These are phyloP conservation scores for Blastobotrys elegans DNA, from an alignment of 1,139 yeast species.

Conservation along the genomic window DNA sequence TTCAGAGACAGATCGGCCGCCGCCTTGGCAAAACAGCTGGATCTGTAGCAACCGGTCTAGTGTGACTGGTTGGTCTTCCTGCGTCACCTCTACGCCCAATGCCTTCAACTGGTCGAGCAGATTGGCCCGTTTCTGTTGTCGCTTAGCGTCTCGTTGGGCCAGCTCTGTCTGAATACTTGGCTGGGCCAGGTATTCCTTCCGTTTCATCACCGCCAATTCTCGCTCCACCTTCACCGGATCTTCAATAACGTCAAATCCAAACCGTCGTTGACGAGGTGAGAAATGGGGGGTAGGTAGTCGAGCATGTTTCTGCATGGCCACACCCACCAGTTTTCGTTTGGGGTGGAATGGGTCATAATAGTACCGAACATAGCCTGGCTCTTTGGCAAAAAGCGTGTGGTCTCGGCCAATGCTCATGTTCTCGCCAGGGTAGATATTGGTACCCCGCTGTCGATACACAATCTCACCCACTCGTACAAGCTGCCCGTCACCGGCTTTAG, in stretches of 20 bases:
- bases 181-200: constrained; percentile 57
- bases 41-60: constrained; percentile 2
- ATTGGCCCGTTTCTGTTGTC: constrained; percentile 31
- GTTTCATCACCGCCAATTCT: constrained; percentile 53
- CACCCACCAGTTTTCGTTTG: constrained; percentile 82
- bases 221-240: constrained; percentile 48
- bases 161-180: constrained; percentile 44
- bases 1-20: constrained; percentile 38
- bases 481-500: constrained; percentile 76
- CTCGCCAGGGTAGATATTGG: constrained; percentile 94
- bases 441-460: constrained; percentile 92
- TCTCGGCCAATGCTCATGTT: constrained; percentile 84
- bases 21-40: constrained; percentile 25
- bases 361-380: constrained; percentile 89
- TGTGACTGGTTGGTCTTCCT: constrained; percentile 23
- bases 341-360: constrained; percentile 98
- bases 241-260: constrained; percentile 60
- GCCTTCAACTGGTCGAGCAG: constrained; percentile 27
- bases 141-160: constrained; percentile 39
- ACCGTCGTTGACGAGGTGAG: constrained; percentile 77
- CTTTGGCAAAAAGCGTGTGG: constrained; percentile 85
- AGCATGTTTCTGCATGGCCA: constrained; percentile 62
- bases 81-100: constrained; percentile 28
- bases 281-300: constrained; percentile 85
- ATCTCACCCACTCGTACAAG: constrained; percentile 76